Conservation (phyloP, 257 asterid genomes). For the Rauvolfia tetraphylla region DNA sequence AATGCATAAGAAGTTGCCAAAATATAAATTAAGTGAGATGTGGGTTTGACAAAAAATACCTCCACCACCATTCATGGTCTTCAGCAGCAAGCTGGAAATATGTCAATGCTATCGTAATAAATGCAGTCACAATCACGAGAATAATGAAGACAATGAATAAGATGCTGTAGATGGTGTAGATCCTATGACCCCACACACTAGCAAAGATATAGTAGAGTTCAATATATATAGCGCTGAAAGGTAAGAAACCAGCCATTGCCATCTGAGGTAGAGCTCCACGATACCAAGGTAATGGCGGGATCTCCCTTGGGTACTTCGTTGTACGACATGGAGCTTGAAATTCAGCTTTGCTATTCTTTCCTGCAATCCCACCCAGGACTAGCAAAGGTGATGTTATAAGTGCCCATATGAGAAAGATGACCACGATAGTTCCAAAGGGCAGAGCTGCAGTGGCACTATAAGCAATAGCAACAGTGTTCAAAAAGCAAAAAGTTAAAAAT, state of each 20-base stretch:
- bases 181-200: conserved; percentile 93
- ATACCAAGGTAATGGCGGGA: conserved; percentile 82
- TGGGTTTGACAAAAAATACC: conserved; percentile 39
- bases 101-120: conserved; percentile 81
- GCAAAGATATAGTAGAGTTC: conserved; percentile 89
- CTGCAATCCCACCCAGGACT: conserved; percentile 83
- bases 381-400: conserved; percentile 78
- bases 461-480: conserved; percentile 78
- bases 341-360: conserved; percentile 80
- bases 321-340: conserved; percentile 89
- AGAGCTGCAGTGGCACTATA: conserved; percentile 86
- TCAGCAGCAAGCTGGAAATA: conserved; percentile 94
- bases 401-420: conserved; percentile 81
- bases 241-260: conserved; percentile 96
- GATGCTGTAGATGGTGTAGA: conserved; percentile 84
- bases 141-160: conserved; percentile 81
- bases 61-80: conserved; percentile 99
- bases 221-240: conserved; percentile 90
- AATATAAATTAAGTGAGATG: neutral
- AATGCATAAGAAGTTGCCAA: neutral
- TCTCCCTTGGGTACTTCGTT: conserved; percentile 81
- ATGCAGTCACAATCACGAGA: conserved; percentile 82
- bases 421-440: conserved; percentile 84
- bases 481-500: conserved; percentile 69
- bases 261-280: conserved; percentile 80